Evolutionary conservation across 140 eudicot species (phyloP), one percentile per base, ranked within the genome.

Genomic region (Stevia rebaudiana): DNA sequence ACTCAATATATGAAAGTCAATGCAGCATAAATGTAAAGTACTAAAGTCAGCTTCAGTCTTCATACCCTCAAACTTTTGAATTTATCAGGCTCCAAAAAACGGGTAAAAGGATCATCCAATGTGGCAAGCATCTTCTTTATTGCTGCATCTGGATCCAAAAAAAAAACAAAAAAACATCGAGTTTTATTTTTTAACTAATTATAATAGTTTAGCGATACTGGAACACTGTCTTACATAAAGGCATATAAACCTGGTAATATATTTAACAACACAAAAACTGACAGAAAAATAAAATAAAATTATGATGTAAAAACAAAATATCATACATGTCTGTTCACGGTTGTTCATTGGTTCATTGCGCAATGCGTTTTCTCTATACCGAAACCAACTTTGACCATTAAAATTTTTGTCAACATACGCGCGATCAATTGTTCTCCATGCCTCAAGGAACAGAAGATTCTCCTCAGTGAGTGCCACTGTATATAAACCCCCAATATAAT

Each of bases 331-430:
- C 69, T 92, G 95, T 81, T 83, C 86, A 52, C 98, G 82, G 25
- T 86, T 85, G 77, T 83, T 88, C 98, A 92, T 92, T 17, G 98
- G 98, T 59, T 92, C 96, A 66, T 42, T 88, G 44, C 96, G 95
- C 17, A 92, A 80, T 42, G 98, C 95, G 56, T 85, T 83, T 75
- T 92, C 98, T 76, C 98, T 85, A 76, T 88, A 92, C 74, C 98
- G 80, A 78, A 92, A 92, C 98, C 98, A 92, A 69, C 98, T 92
- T 78, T 92, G 98, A 57, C 98, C 98, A 59, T 88, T 92, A 70
- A 92, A 92, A 41, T 78, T 79, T 63, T 92, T 92, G 82, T 92
- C 98, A 62, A 92, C 84, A 78, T 92, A 92, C 2, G 98, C 96
- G 40, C 96, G 92, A 50, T 92, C 98, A 67, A 92, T 75, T 30